Evolutionary conservation across 352 stramenopile genomes (phyloP).

Genomic region (Pythium dissotocum): DNA sequence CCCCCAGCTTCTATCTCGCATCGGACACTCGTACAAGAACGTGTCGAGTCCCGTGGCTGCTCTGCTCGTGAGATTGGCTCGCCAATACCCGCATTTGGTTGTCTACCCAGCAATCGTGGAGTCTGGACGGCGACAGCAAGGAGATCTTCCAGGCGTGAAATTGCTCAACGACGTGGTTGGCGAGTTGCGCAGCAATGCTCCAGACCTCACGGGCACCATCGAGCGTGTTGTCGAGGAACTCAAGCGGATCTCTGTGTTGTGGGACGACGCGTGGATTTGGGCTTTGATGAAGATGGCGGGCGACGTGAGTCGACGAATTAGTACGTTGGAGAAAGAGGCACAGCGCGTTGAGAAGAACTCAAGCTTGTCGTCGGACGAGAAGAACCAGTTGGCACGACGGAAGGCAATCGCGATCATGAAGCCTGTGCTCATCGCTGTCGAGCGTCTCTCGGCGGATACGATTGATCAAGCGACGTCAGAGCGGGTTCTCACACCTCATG

Average conservation of each 20-base stretch:
- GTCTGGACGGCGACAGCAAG: constrained; percentile 24
- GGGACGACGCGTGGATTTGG: constrained; percentile 82
- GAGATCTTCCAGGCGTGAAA: constrained; percentile 9
- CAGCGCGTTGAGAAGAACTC: constrained; percentile 68
- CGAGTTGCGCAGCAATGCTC: constrained; percentile 41
- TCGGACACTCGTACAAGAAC: constrained; percentile 48
- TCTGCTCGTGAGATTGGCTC: constrained; percentile 67
- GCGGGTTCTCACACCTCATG: constrained; percentile 53
- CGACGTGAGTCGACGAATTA: constrained; percentile 64
- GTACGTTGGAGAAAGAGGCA: constrained; percentile 79
- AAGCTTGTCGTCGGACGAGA: constrained; percentile 61
- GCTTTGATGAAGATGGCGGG: constrained; percentile 70
- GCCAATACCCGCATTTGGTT: constrained; percentile 58
- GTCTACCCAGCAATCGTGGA: constrained; percentile 81
- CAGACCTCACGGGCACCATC: constrained; percentile 55
- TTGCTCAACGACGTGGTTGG: constrained; percentile 42
- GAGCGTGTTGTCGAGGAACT: constrained; percentile 68
- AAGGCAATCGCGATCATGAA: constrained; percentile 87
- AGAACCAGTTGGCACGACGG: constrained; percentile 56
- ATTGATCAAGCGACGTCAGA: constrained; percentile 32
- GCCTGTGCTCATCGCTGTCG: constrained; percentile 66
- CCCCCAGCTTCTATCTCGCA: constrained; percentile 71
- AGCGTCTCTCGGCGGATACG: constrained; percentile 68
- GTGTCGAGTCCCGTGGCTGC: constrained; percentile 56
- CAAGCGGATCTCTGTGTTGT: constrained; percentile 76